Evolutionary conservation across 2,329 filamentous ascomycete genomes (phyloP), one percentile per base, ranked within the genome.

Genomic region (Ascomycota sp.): DNA sequence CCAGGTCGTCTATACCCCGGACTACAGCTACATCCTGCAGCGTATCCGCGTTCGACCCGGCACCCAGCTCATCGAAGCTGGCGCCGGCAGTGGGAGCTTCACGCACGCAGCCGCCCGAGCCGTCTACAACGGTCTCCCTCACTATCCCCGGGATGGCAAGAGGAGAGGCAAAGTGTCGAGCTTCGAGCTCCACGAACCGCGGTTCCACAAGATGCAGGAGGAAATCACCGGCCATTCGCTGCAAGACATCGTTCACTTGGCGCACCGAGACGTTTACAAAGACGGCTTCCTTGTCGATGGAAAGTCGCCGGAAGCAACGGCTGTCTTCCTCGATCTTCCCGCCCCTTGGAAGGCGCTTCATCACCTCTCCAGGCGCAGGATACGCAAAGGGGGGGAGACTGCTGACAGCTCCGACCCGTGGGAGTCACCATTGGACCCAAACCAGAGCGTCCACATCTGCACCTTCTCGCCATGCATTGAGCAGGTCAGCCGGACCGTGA

Each of bases 381-480:
- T 40, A 3, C 36, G 41, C 7, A 49, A 43, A 27, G 35, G 34
- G 5, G 40, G 32, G 20, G 37, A 38, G 13, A 30, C 38, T 12
- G 39, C 31, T 12, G 41, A 46, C n/a, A 45, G 39, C 5, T 8
- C 28, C 28, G 28, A 37, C 17, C 40, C 33, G 24, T 72, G 65
- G 56, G 46, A 63, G 11, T 74, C 69, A 1, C 63, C 69, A 1
- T 61, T 95, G 8, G 75, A 89, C 39, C 72, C 80, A 0, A 62
- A 64, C n/a, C 64, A 68, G 25, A 65, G 76, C 5, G 69, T 75
- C 2, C 66, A 89, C 45, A 66, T 98, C 32, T 98, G 89, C 57
- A 91, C 83, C 1, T 98, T 98, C 55, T 91, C 79, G 2, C 89
- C 89, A 0, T 98, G 89, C 52, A 91, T 98, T 39, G 89, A 98